phyloP scores from a whole-genome alignment of 345 rosid genomes.

The Salix udensis region DNA sequence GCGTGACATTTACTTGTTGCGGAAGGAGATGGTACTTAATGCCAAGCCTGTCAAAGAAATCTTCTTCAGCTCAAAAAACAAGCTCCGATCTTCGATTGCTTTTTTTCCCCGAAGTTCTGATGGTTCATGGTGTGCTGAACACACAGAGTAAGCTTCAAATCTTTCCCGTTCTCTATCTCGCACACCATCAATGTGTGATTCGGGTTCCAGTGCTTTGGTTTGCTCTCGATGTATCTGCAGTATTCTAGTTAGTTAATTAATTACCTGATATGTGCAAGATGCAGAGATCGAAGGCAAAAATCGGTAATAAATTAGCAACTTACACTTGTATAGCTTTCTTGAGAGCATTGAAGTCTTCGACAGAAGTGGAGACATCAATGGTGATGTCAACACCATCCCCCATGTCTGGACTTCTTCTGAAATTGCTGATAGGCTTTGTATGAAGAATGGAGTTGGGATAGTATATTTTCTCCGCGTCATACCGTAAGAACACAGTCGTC shows the following conservation, averaged over 20 bases:
- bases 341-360: conserved; percentile 45
- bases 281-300: no score
- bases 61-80: conserved; percentile 45
- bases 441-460: conserved; percentile 67
- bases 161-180: conserved; percentile 51
- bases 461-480: conserved; percentile 77
- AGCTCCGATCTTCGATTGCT: conserved; percentile 44
- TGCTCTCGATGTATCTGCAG: conserved; percentile 54
- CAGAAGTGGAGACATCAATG: conserved; percentile 44
- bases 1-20: conserved; percentile 44
- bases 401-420: conserved; percentile 60
- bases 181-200: conserved; percentile 41
- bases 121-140: conserved; percentile 62
- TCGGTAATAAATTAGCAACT: background rate
- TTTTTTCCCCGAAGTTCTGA: conserved; percentile 54
- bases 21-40: conserved; percentile 54
- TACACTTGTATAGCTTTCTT: conserved; percentile 52
- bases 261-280: no score
- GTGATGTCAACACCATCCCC: conserved; percentile 45
- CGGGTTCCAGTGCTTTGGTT: conserved; percentile 54
- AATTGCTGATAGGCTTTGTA: conserved; percentile 58
- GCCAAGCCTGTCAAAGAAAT: conserved; percentile 46
- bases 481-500: conserved; percentile 65
- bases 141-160: conserved; percentile 38
- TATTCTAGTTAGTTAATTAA: no score